These are phyloP conservation scores for Calcarisporium arbuscula DNA, from an alignment of 2,329 filamentous ascomycete genomes.

Conservation along the genomic window DNA sequence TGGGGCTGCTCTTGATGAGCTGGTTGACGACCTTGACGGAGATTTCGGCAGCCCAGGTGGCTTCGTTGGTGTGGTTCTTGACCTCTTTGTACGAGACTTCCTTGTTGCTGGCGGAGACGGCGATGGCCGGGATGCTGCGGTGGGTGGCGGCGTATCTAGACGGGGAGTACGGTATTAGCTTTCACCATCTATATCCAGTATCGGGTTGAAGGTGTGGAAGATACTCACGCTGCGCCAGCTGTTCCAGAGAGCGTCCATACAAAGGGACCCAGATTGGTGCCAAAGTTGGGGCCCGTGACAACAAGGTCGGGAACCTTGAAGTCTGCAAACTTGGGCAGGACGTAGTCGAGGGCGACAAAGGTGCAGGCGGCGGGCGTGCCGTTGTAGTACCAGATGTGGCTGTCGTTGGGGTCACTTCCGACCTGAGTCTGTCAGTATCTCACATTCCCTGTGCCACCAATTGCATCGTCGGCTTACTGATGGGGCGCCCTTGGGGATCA, in stretches of 20 bases:
- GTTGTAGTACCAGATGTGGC: constrained; percentile 55
- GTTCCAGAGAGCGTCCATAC: constrained; percentile 46
- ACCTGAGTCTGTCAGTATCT: constrained; percentile 12
- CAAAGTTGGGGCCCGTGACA: constrained; percentile 50
- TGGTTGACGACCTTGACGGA: constrained; percentile 36
- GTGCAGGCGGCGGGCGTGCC: constrained; percentile 51
- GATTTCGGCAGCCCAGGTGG: constrained; percentile 35
- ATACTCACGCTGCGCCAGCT: constrained; percentile 33
- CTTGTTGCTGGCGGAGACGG: constrained; percentile 37
- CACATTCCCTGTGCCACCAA: not conserved
- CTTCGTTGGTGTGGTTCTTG: constrained; percentile 34
- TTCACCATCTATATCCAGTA: too few relatives aligned
- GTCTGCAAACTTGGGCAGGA: constrained; percentile 42
- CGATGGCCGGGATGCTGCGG: constrained; percentile 43
- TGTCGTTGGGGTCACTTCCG: constrained; percentile 44
- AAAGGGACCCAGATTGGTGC: constrained; percentile 47
- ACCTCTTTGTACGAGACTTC: constrained; percentile 33
- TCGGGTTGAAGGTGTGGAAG: constrained; percentile 1
- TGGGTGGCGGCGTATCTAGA: constrained; percentile 41
- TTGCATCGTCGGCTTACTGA: constrained; percentile 13
- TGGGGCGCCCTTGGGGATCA: constrained; percentile 21
- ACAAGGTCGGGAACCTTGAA: constrained; percentile 47
- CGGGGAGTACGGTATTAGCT: constrained; percentile 1
- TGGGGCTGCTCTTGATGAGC: constrained; percentile 30
- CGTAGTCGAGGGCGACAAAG: constrained; percentile 50